A percentile compares a stretch with the other conserved stretches of the same genome.
Conservation (phyloP, 331 rosid genomes). For the Saraca asoca region DNA sequence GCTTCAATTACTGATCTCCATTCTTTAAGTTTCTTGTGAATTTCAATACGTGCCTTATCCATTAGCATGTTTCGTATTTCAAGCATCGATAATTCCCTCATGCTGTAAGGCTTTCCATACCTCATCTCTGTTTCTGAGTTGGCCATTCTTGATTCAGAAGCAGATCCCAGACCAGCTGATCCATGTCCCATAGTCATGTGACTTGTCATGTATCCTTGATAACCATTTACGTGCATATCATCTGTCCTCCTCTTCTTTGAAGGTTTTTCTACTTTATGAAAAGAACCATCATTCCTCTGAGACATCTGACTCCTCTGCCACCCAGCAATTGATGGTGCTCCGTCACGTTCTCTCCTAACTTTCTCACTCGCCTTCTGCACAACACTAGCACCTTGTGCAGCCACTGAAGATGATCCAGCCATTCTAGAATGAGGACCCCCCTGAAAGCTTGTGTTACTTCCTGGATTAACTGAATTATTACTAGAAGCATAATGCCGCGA, state of each 20-base stretch:
- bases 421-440: conserved; percentile 55
- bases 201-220: conserved; percentile 39
- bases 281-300: conserved; percentile 40
- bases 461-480: conserved; percentile 5
- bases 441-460: conserved; percentile 34
- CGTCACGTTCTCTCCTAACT: conserved; percentile 67
- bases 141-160: conserved; percentile 47
- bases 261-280: not conserved
- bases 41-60: conserved; percentile 55
- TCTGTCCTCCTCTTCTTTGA: conserved; percentile 54
- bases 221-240: conserved; percentile 49
- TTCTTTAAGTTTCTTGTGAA: conserved; percentile 60
- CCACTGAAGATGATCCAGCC: conserved; percentile 58
- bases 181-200: conserved; percentile 49
- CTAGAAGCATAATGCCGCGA: conserved; percentile 49
- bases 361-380: conserved; percentile 84
- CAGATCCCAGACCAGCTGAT: conserved; percentile 45
- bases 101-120: conserved; percentile 46
- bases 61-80: conserved; percentile 63
- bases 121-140: conserved; percentile 47
- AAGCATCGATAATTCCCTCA: conserved; percentile 53
- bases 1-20: conserved; percentile 51
- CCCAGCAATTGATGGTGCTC: conserved; percentile 54
- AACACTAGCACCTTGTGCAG: conserved; percentile 71
- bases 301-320: conserved; percentile 60